A percentile compares a stretch with the other conserved stretches of the same genome.
These are phyloP conservation scores for Pichia eremophila DNA, from an alignment of 805 yeast species.

Conservation along the genomic window DNA sequence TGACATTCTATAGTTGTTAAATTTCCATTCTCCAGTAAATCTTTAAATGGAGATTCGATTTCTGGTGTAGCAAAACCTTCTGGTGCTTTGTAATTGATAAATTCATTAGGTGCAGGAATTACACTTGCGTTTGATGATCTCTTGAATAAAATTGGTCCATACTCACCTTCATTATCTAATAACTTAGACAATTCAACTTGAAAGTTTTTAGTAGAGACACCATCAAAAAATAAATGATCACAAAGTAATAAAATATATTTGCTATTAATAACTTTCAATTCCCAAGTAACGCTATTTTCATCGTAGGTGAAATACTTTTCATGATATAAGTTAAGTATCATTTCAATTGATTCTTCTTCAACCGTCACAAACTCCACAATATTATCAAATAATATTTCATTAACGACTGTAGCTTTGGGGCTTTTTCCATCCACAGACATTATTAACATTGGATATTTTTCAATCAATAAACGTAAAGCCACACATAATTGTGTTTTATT, in stretches of 20 bases:
- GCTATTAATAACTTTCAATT: not conserved
- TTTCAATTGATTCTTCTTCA: too few relatives aligned
- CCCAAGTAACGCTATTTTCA: not conserved
- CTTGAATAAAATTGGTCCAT: conserved; percentile 2
- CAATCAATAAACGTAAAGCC: too few relatives aligned
- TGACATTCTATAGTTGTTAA: not conserved
- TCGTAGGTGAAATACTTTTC: too few relatives aligned
- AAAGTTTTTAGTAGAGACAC: conserved; percentile 24
- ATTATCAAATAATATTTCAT: too few relatives aligned
- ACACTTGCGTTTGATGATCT: not conserved
- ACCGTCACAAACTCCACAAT: too few relatives aligned
- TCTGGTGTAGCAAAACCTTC: not conserved
- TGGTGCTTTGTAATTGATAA: not conserved
- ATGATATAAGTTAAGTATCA: too few relatives aligned
- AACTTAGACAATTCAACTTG: conserved; percentile 20
- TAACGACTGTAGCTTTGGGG: too few relatives aligned
- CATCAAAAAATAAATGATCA: conserved; percentile 29
- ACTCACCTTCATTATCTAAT: not conserved
- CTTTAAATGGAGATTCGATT: not conserved
- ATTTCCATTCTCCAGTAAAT: not conserved
- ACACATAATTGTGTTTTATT: too few relatives aligned
- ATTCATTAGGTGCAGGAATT: not conserved
- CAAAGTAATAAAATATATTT: conserved; percentile 12
- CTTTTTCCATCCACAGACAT: too few relatives aligned
- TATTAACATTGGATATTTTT: too few relatives aligned